Base-by-base conservation (phyloP, 2,329 filamentous ascomycete genomes). In the Immersiporthe knoxdaviesiana region DNA sequence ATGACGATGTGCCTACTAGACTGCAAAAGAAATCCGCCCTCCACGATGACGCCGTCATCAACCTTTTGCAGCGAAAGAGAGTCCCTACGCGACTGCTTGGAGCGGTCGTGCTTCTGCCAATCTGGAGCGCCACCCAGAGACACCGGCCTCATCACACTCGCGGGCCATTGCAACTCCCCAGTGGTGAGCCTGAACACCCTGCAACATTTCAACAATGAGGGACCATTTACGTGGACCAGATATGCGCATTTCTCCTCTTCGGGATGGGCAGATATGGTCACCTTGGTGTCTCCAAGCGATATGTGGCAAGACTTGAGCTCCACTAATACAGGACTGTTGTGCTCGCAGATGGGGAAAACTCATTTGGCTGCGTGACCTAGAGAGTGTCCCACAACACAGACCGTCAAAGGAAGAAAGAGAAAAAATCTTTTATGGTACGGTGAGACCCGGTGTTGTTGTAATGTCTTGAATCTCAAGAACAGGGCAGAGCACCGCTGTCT, bases 361-460 rank as follows among this genome's bases (percentile, higher is more conserved):
- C 54, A 8, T 32, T n/a, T 58, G 54, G 54, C 10, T n/a, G 54
- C 54, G 8, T 35, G 54, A 35, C 56, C 56, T 37, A 21, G 11
- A 37, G 32, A 8, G 8, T 11, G 14, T 59, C 32, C 56, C 56
- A 59, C 16, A 59, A 11, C 30, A 37, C 21, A 59, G 52, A 30
- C 12, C 35, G 58, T 12, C 58, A 62, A 44, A 41, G 59, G 44
- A 21, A 47, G 1, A 10, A 11, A 47, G 21, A 21, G 21, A 11
- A 47, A 44, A 21, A 44, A 24, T 16, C n/a, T 21, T 27, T 14
- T 12, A 54, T 18, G 32, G n/a, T 30, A n/a, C 50, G 35, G 30
- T 52, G 63, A 56, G 12, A 65, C 63, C 50, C n/a, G 47, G n/a
- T n/a, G n/a, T n/a, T 56, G 27, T 41, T 30, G 24, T n/a, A 16